phyloP scores from a whole-genome alignment of 768 basidiomycete genomes.

The Saitozyma podzolica region DNA sequence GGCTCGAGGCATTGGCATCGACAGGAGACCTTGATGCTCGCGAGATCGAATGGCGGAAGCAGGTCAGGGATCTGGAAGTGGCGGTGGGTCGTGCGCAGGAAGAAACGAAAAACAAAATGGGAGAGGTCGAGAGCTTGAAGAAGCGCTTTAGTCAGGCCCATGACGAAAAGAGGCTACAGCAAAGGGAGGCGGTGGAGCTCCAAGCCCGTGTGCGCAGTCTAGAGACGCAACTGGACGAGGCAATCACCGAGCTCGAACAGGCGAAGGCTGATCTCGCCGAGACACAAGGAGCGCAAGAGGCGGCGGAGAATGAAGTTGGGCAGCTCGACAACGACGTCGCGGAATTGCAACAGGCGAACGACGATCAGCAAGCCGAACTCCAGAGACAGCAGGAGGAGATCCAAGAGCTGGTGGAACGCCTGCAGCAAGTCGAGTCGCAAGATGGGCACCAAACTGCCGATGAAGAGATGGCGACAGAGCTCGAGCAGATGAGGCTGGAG shows the following conservation, averaged over 20 bases:
- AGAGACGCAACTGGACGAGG: slow-evolving; percentile 1
- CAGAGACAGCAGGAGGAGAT: slow-evolving; percentile 22
- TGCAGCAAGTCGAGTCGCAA: slow-evolving; percentile 18
- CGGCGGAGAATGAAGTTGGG: neutral
- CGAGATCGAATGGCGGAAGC: slow-evolving; percentile 26
- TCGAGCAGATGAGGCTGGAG: slow-evolving; percentile 14
- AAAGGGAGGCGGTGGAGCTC: slow-evolving; percentile 7
- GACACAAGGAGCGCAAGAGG: neutral
- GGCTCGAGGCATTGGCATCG: slow-evolving; percentile 23
- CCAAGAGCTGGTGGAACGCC: slow-evolving; percentile 15
- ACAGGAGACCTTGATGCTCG: slow-evolving; percentile 6
- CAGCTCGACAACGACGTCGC: slow-evolving; percentile 3
- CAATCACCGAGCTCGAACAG: neutral
- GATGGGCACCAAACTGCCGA: slow-evolving; percentile 5
- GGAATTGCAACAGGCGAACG: slow-evolving; percentile 3
- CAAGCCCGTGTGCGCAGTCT: no score
- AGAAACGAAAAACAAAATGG: slow-evolving; percentile 1
- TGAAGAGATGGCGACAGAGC: slow-evolving; percentile 2
- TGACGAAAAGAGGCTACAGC: slow-evolving; percentile 1
- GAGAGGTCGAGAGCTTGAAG: slow-evolving; percentile 4
- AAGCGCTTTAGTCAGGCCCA: neutral
- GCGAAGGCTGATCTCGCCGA: slow-evolving; percentile 3
- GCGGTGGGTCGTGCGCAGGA: slow-evolving; percentile 16
- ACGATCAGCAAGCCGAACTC: slow-evolving; percentile 21
- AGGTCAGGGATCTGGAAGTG: slow-evolving; percentile 22